Evolutionary conservation across 805 yeast species (phyloP).

Genomic region (Candida anglica): DNA sequence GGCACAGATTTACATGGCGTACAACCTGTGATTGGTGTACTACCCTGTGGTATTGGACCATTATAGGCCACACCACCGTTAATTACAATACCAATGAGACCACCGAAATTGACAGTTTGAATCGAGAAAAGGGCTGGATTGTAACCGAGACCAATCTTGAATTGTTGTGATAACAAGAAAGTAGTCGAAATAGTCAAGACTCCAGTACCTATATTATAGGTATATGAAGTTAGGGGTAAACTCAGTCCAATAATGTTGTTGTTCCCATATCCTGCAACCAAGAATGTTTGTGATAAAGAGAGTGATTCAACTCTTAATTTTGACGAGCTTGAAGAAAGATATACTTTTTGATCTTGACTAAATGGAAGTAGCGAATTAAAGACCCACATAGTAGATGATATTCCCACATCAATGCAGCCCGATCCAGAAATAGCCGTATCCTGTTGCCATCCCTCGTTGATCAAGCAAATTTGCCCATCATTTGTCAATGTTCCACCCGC

Average conservation of each 20-base stretch:
- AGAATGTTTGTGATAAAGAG: constrained; percentile 11
- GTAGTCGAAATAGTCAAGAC: constrained; percentile 6
- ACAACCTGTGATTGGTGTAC: constrained; percentile 3
- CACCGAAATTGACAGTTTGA: background rate
- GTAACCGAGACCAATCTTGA: constrained; percentile 4
- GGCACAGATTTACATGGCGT: constrained; percentile 3
- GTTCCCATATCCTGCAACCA: constrained; percentile 22
- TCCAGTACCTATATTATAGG: constrained; percentile 5
- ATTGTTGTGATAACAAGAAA: constrained; percentile 6
- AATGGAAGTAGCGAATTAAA: constrained; percentile 11
- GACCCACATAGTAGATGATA: constrained; percentile 7
- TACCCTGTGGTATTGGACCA: constrained; percentile 3
- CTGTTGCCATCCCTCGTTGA: constrained; percentile 18
- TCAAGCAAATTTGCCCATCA: constrained; percentile 22
- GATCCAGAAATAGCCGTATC: constrained; percentile 16
- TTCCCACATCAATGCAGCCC: constrained; percentile 23
- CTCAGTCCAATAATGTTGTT: constrained; percentile 2
- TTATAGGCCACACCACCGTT: constrained; percentile 4
- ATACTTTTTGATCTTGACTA: constrained; percentile 8
- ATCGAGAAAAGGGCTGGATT: background rate
- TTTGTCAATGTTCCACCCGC: constrained; percentile 11
- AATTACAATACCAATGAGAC: background rate
- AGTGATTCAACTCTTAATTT: constrained; percentile 10
- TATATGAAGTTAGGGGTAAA: constrained; percentile 1
- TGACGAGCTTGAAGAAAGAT: constrained; percentile 7